Percentiles rank a stretch among this genome's conserved stretches.
Conservation (phyloP, 1,139 yeast species). For the Saccharomycopsis crataegensis region DNA sequence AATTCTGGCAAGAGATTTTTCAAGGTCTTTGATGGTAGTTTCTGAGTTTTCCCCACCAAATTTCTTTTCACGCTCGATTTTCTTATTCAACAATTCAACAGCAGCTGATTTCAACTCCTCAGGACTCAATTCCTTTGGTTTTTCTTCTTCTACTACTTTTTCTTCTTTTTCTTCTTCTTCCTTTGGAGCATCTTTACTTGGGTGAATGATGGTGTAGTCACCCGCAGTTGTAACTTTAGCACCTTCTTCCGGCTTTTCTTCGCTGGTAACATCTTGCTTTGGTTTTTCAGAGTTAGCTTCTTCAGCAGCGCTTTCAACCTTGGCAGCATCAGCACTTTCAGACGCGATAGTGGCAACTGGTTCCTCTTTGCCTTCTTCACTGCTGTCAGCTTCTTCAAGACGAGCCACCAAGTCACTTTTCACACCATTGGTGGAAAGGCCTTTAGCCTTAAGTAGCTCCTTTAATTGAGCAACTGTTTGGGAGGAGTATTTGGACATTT, state of each 20-base stretch:
- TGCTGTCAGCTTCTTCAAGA: slow-evolving; percentile 36
- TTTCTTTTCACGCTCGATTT: slow-evolving; percentile 66
- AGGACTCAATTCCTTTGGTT: slow-evolving; percentile 34
- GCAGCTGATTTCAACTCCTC: slow-evolving; percentile 70
- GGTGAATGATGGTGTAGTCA: slow-evolving; percentile 16
- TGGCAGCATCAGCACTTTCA: slow-evolving; percentile 19
- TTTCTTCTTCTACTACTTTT: slow-evolving; percentile 14
- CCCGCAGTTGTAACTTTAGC: slow-evolving; percentile 20
- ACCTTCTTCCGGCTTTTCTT: slow-evolving; percentile 20
- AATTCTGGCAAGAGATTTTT: slow-evolving; percentile 60
- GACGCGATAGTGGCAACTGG: slow-evolving; percentile 24
- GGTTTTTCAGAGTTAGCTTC: not conserved
- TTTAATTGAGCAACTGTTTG: slow-evolving; percentile 78
- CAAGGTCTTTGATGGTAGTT: slow-evolving; percentile 35
- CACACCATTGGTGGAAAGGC: slow-evolving; percentile 69
- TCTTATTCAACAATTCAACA: slow-evolving; percentile 57
- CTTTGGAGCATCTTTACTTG: slow-evolving; percentile 10
- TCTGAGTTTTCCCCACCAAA: slow-evolving; percentile 53
- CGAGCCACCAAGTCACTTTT: slow-evolving; percentile 78
- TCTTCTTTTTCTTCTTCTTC: slow-evolving; percentile 19
- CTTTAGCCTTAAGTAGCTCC: slow-evolving; percentile 62
- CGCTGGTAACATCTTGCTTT: not conserved
- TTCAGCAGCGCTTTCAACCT: not conserved
- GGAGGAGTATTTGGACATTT: slow-evolving; percentile 15
- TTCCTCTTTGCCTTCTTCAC: slow-evolving; percentile 21